Evolutionary conservation across 345 rosid genomes (phyloP).

Genomic region (Eutrema heterophyllum): DNA sequence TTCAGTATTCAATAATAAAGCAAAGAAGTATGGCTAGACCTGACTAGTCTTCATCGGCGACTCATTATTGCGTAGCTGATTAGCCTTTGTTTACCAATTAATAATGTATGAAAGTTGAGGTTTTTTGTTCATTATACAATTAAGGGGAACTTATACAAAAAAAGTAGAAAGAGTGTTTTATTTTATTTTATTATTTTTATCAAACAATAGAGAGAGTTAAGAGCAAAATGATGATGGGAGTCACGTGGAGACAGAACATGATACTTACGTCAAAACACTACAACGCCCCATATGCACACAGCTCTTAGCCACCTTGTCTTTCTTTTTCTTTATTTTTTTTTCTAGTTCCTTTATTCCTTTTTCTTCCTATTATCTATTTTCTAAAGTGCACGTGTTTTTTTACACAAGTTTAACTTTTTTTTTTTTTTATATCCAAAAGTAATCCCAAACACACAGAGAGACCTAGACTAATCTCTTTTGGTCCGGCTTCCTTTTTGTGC

Average conservation of each 20-base stretch:
- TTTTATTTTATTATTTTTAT: too few species aligned
- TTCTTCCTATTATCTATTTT: background rate
- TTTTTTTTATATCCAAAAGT: too few species aligned
- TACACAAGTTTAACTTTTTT: too few species aligned
- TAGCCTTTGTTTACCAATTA: background rate
- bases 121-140: too few species aligned
- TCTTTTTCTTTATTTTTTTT: slow-evolving; percentile 17
- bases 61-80: background rate
- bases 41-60: background rate
- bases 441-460: too few species aligned
- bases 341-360: background rate
- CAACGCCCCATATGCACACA: slow-evolving; percentile 25
- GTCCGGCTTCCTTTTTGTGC: too few species aligned
- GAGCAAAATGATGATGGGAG: background rate
- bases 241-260: slow-evolving; percentile 39
- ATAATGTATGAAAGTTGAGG: background rate
- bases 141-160: too few species aligned
- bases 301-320: slow-evolving; percentile 36
- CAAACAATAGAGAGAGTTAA: background rate
- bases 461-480: too few species aligned
- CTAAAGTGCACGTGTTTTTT: background rate
- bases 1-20: background rate
- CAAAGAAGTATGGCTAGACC: background rate
- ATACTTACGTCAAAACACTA: slow-evolving; percentile 31
- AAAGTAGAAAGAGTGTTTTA: too few species aligned